Base-by-base conservation (phyloP, 306 rosid genomes). In the Fagus crenata region DNA sequence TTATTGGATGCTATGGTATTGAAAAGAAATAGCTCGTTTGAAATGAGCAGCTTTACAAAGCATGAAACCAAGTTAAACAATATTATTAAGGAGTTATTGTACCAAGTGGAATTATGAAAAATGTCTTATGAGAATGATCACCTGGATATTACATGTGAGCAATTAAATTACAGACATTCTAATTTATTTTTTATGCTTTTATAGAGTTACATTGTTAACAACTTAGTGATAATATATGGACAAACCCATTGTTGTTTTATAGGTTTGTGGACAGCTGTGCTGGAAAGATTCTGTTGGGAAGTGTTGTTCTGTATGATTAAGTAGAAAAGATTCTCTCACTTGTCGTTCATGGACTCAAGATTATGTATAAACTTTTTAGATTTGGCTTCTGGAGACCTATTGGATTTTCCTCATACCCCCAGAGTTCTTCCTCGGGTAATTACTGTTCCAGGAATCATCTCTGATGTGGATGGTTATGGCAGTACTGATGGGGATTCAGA, bases 381-480 rank as follows among this genome's bases (percentile, higher is more conserved):
- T 84, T 67, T 89, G 77, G 87, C 90, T 63, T 75, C 81, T 64
- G 91, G 92, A 73, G 87, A 78, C 85, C 82, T 86, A n/a, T 67
- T 82, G 81, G 93, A 86, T 84, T 49, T 86, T 82, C 91, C 91
- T 67, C 88, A 77, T 77, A 82, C 91, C 70, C 97, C 94, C 60
- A 81, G 93, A 85, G 59, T 82, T 73, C 88, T 92, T 85, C 93
- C 97, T 2, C 87, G 95, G 80, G 84, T 92, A 68, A 80, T 80
- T 87, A 92, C 97, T 1, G 86, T 87, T 67, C 89, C 97, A 49
- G 97, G 96, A 60, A 84, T 90, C 80, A 87, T 92, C 67, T 90
- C 96, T 39, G 92, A 87, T 36, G 71, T 88, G 79, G 96, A 90
- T 78, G 74, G 86, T 78, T 74, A 56, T 71, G 77, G 81, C 69